Evolutionary conservation across 345 rosid species (phyloP).

Genomic region (Corchorus olitorius): DNA sequence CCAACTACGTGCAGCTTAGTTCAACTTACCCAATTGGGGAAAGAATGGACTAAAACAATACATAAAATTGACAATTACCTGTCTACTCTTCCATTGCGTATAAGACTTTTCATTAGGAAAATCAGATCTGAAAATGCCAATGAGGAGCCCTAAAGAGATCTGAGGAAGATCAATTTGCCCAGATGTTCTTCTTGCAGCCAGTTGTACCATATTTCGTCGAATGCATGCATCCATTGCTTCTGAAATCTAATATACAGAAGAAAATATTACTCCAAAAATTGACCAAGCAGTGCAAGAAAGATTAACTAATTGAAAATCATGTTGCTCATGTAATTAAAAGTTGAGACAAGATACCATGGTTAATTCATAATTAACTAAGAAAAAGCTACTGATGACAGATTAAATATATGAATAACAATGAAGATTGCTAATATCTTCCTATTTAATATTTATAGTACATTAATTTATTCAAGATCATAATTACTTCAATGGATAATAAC

Average conservation of each 20-base stretch:
- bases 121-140: conserved; percentile 81
- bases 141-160: conserved; percentile 74
- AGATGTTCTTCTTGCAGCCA: conserved; percentile 51
- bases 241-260: conserved; percentile 65
- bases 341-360: conserved; percentile 6
- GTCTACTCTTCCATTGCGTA: conserved; percentile 86
- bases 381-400: background rate
- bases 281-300: conserved; percentile 12
- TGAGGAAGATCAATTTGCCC: conserved; percentile 82
- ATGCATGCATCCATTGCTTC: conserved; percentile 79
- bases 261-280: conserved; percentile 26
- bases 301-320: background rate
- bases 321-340: background rate
- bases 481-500: background rate
- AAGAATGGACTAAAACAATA: conserved; percentile 11
- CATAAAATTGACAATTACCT: conserved; percentile 46
- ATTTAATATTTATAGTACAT: background rate
- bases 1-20: conserved; percentile 1
- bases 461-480: background rate
- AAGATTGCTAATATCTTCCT: background rate
- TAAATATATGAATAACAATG: background rate
- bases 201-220: conserved; percentile 66
- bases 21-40: conserved; percentile 7
- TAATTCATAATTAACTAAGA: background rate
- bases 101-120: conserved; percentile 77